Base-by-base conservation (phyloP, 768 basidiomycete genomes). In the Leccinum disarticulatum region DNA sequence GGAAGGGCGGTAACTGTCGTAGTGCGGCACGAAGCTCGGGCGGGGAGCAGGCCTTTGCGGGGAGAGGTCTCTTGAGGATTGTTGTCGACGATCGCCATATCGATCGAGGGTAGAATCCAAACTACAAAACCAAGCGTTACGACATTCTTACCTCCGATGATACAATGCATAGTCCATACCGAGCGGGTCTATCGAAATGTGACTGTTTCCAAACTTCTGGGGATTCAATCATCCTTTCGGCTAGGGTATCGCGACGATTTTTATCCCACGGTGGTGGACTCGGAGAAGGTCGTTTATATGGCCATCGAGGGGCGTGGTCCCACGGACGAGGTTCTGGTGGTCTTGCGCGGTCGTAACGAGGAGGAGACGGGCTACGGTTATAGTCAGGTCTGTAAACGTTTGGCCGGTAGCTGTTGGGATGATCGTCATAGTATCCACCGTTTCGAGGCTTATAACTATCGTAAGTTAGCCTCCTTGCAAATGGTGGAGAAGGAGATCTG, bases 121-220 rank as follows among this genome's bases (percentile, higher is more conserved):
- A 47, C 77, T 77, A 61, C 17, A 53, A 59, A 55, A 30, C 50
- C 46, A 15, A 54, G 57, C 57, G 65, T 60, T 60, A 70, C 52
- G 49, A 59, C 41, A 56, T 63, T 58, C 54, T 65, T 67, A 68
- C 69, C 64, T 68, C 53, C 52, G 58, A 56, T 38, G 48, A 63
- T 60, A 53, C 46, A 61, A 77, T 76, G 68, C 74, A 80, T 80
- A 63, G 67, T 64, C 80, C 82, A 50, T 71, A 68, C 63, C 79
- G 75, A 36, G 54, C 31, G 31, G 76, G 68, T 64, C 79, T 77
- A 65, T 85, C 83, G 52, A 66, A 66, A 64, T 84, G 83, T 9
- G 74, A 72, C 63, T 87, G 82, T 68, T 86, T 88, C 89, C 90
- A 90, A 33, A 77, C 73, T 19, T 87, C 85, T 35, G 87, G 87